Evolutionary conservation across 495 filamentous ascomycete genomes (phyloP).

Genomic region (Podospora conica): DNA sequence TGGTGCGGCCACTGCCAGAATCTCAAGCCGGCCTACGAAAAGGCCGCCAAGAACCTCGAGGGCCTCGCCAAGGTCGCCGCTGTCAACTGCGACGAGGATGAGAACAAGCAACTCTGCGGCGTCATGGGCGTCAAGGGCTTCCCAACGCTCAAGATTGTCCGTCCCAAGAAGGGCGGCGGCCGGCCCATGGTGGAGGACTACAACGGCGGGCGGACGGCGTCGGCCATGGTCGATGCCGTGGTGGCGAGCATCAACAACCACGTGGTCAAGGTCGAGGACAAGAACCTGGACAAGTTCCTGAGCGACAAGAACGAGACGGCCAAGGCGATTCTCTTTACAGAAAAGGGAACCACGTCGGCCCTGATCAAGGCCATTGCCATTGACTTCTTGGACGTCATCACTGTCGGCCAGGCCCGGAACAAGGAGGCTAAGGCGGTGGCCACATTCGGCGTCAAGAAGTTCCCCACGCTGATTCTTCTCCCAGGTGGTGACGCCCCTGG

Average conservation of each 20-base stretch:
- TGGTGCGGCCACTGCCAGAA: conserved; percentile 97
- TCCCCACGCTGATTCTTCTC: conserved; percentile 75
- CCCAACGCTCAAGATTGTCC: conserved; percentile 92
- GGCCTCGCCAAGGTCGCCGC: conserved; percentile 92
- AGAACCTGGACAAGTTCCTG: conserved; percentile 72
- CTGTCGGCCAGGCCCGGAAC: conserved; percentile 77
- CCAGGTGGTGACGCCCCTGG: conserved; percentile 65
- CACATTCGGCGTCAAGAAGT: conserved; percentile 67
- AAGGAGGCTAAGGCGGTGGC: conserved; percentile 69
- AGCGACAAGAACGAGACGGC: conserved; percentile 62
- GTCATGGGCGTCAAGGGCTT: conserved; percentile 90
- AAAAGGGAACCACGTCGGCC: conserved; percentile 82
- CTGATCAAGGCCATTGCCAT: conserved; percentile 80
- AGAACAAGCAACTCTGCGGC: conserved; percentile 85
- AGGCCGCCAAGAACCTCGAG: conserved; percentile 79
- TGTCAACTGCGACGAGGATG: conserved; percentile 91
- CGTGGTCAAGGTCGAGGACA: conserved; percentile 80
- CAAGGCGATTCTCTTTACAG: conserved; percentile 90
- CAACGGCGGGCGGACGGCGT: conserved; percentile 71
- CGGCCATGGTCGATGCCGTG: conserved; percentile 81
- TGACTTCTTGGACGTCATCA: conserved; percentile 80
- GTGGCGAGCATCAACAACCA: conserved; percentile 85
- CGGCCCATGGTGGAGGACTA: conserved; percentile 91
- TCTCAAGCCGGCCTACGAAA: conserved; percentile 92
- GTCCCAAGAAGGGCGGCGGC: conserved; percentile 66